Evolutionary conservation across 148 eudicot species (phyloP), one percentile per base, ranked within the genome.

Genomic region (Gaultheria prostrata): DNA sequence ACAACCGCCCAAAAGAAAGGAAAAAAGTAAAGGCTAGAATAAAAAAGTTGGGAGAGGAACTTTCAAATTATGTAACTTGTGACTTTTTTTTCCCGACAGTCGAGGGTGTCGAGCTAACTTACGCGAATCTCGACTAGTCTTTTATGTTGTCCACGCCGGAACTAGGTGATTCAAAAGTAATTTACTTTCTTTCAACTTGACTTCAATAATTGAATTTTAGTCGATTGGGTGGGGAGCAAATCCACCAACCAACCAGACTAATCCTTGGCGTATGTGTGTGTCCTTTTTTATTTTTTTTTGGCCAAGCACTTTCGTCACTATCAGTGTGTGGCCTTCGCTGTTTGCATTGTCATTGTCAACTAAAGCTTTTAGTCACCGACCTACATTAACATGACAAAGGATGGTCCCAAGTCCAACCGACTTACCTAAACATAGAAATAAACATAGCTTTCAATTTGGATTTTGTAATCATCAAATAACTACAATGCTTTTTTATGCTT

Each of bases 261-360:
- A 39, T 0, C 6, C 0, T 39, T 39, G 6, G 6, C 21, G 18
- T 54, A 2, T 8, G 8, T n/a, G 12, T 1, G 5, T 59, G 3
- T 59, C 1, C 12, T 20, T 12, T 21, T 21, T 10, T 20, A 20
- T 21, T 8, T 21, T 1, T 61, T 24, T 24, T 24, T 9, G 32
- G 14, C 30, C 10, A 13, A n/a, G 70, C 70, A 61, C 70, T 33
- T 30, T 71, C 77, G 8, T 33, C 13, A 75, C 24, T 20, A 45
- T 75, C 11, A 8, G 7, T 75, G 17, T 45, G 51, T 45, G 53
- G 78, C 45, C 53, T 50, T 18, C 14, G 80, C 65, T 78, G 1
- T 53, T 78, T 30, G 80, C 32, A 50, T 0, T 49, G 80, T 78
- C 80, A 28, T 53, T 78, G 80, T 78, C 63, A 49, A 20, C 0